Conservation (phyloP, 352 stramenopile species). For the Pythium diclinum region DNA sequence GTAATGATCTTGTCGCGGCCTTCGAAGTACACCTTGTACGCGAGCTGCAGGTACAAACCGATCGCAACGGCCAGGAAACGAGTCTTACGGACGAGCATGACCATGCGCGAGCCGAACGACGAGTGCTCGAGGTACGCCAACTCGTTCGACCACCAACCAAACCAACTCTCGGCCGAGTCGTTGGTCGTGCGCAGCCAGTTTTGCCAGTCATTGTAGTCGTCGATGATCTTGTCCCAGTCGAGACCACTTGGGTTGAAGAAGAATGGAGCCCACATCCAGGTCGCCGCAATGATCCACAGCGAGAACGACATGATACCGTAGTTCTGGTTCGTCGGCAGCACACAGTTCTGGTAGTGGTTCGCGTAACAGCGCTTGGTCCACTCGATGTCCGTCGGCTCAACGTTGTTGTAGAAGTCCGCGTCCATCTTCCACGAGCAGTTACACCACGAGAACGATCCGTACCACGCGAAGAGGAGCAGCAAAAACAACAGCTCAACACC, state of each 20-base stretch:
- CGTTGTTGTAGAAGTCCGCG: slow-evolving; percentile 66
- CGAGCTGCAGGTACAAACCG: slow-evolving; percentile 37
- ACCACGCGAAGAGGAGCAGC: slow-evolving; percentile 78
- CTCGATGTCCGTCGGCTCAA: slow-evolving; percentile 68
- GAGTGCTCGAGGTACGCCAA: slow-evolving; percentile 83
- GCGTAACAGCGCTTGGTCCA: slow-evolving; percentile 78
- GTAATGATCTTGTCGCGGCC: slow-evolving; percentile 52
- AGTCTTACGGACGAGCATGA: slow-evolving; percentile 74
- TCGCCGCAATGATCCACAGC: slow-evolving; percentile 91
- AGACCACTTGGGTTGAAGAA: slow-evolving; percentile 97
- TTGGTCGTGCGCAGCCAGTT: slow-evolving; percentile 91
- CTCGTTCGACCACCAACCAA: slow-evolving; percentile 85
- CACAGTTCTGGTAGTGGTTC: slow-evolving; percentile 85
- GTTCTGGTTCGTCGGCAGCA: slow-evolving; percentile 95
- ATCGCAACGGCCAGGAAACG: slow-evolving; percentile 68
- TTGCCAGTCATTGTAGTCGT: slow-evolving; percentile 94
- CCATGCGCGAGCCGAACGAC: slow-evolving; percentile 52
- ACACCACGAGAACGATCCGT: slow-evolving; percentile 94
- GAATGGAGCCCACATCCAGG: slow-evolving; percentile 86
- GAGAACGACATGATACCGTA: slow-evolving; percentile 98
- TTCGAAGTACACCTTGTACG: slow-evolving; percentile 80
- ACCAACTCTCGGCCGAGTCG: slow-evolving; percentile 84
- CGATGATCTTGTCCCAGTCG: slow-evolving; percentile 96
- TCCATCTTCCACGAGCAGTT: slow-evolving; percentile 84
- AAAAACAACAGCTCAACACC: slow-evolving; percentile 93